Conservation (phyloP, 192 early-diverging fungal genomes). For the Neocallimastix lanati region DNA sequence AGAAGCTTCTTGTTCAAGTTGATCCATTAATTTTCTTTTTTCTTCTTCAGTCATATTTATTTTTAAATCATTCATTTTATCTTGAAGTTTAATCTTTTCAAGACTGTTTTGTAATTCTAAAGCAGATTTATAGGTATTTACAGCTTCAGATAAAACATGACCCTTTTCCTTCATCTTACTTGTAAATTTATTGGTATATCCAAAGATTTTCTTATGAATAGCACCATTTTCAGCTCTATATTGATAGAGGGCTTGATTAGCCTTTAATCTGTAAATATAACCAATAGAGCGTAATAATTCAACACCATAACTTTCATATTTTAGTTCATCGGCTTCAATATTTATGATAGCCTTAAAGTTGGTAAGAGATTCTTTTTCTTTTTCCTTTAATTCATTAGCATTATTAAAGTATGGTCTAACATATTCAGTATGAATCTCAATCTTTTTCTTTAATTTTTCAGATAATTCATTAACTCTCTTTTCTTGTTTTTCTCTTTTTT, state of each 20-base stretch:
- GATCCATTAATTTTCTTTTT: conserved; percentile 14
- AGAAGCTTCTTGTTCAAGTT: conserved; percentile 32
- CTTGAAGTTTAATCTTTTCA: conserved; percentile 44
- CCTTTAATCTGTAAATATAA: conserved; percentile 74
- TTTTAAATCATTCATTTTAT: neutral
- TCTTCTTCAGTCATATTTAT: conserved; percentile 12
- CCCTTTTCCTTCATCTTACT: conserved; percentile 61
- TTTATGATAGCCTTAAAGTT: conserved; percentile 46
- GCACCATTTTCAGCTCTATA: conserved; percentile 30
- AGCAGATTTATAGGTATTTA: conserved; percentile 78
- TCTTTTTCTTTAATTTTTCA: too few species aligned
- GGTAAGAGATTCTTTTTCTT: conserved; percentile 29
- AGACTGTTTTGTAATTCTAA: conserved; percentile 83
- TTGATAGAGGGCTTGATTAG: conserved; percentile 55
- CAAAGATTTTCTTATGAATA: conserved; percentile 21
- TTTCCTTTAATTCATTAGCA: conserved; percentile 3
- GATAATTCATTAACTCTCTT: too few species aligned
- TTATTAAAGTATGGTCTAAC: too few species aligned
- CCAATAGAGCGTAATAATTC: conserved; percentile 91
- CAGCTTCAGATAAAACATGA: conserved; percentile 78
- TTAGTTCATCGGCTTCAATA: conserved; percentile 72
- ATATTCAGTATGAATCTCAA: too few species aligned
- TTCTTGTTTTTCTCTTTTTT: too few species aligned
- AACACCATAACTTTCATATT: conserved; percentile 78
- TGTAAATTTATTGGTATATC: conserved; percentile 14